Base-by-base conservation (phyloP, 805 yeast species). In the Isabelozyma rhagii region DNA sequence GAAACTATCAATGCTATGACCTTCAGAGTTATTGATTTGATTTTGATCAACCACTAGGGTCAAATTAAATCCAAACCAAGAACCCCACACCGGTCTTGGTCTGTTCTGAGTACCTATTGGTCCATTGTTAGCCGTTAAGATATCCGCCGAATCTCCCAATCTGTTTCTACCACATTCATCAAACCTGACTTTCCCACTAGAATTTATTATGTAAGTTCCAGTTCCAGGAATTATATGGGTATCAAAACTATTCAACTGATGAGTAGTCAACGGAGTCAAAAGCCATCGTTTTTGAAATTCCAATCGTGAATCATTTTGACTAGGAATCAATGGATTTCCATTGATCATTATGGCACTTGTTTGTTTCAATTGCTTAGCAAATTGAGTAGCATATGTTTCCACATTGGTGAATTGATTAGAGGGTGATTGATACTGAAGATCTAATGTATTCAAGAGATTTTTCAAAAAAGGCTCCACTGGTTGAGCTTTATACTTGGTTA, bases 131-230 rank as follows among this genome's bases (percentile, higher is more conserved):
- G 21, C 10, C 10, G 41, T 39, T 25, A 77, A 61, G 50, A 84
- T 63, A 43, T 83, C 83, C 0, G 90, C 80, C 17, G 81, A 75
- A 48, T 84, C 87, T 2, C 91, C 91, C 27, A 80, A 58, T 60
- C 83, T 79, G 51, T 83, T 84, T 51, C 72, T 77, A 0, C 94
- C 94, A 47, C 85, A 78, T 59, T 88, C 94, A 64, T 88, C 94
- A 57, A 87, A 87, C 52, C 84, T 74, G 10, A 87, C 87, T 62
- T 85, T 87, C 2, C 79, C 72, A n/a, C 80, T 71, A 13, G 81
- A 67, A 49, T 76, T 77, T 28, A 83, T 72, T 7, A 85, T 72
- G 39, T 74, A 63, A 0, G 79, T 71, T 1, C 82, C 83, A 0
- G 87, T 75, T 0, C 89, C 89, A 0, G 88, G 88, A 8, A 87